phyloP scores from a whole-genome alignment of 441 rosid genomes.

The Populus tomentosa region DNA sequence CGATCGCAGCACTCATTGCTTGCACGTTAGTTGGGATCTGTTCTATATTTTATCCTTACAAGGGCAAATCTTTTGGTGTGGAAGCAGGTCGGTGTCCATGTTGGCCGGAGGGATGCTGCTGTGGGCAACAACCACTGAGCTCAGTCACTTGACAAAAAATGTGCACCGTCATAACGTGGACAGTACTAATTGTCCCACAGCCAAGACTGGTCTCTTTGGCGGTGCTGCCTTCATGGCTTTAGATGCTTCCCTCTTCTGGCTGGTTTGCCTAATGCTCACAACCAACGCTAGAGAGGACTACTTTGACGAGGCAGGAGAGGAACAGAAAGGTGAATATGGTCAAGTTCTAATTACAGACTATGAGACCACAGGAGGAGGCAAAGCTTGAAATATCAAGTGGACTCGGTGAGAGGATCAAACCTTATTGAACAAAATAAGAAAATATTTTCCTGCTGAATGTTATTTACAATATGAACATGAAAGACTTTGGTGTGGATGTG shows the following conservation, averaged over 20 bases:
- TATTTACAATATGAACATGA: too few relatives aligned
- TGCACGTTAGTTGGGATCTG: conserved; percentile 41
- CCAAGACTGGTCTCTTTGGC: conserved; percentile 73
- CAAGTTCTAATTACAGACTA: conserved; percentile 1
- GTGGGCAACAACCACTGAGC: conserved; percentile 74
- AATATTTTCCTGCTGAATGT: too few relatives aligned
- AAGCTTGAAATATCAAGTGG: neutral
- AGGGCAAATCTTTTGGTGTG: conserved; percentile 43
- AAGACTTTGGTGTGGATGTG: too few relatives aligned
- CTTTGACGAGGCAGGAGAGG: conserved; percentile 43
- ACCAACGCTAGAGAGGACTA: conserved; percentile 72
- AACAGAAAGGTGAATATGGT: conserved; percentile 10
- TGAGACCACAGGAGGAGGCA: neutral
- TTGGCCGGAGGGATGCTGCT: conserved; percentile 47
- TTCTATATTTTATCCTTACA: conserved; percentile 64
- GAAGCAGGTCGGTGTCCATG: conserved; percentile 43
- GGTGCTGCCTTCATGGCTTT: conserved; percentile 75
- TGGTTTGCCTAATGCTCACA: conserved; percentile 66
- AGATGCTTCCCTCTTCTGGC: conserved; percentile 72
- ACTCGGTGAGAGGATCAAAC: too few relatives aligned
- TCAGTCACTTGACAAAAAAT: conserved; percentile 48
- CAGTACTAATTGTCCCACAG: conserved; percentile 52
- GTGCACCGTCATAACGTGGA: conserved; percentile 33
- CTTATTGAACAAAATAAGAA: too few relatives aligned
- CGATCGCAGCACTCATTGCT: conserved; percentile 47